Percentiles rank a stretch among this genome's conserved stretches.
phyloP scores from a whole-genome alignment of 2,329 filamentous ascomycete species.

The Rutstroemia sp. region DNA sequence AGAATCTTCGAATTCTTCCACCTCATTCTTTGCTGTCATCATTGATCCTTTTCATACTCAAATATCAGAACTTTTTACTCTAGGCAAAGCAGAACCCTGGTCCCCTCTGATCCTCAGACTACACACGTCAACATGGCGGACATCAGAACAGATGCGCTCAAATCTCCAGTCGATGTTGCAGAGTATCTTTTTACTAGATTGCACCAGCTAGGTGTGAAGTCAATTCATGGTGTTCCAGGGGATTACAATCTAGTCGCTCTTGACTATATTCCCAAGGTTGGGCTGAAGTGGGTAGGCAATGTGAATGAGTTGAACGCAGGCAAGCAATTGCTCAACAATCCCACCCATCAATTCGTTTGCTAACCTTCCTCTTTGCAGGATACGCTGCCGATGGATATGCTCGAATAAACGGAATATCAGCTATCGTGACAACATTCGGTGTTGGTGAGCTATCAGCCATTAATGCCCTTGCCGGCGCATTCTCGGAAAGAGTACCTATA shows the following conservation, averaged over 20 bases:
- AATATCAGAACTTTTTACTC: neutral
- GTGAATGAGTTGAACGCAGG: conserved; percentile 69
- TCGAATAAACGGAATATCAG: conserved; percentile 61
- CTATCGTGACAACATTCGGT: conserved; percentile 68
- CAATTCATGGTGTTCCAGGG: conserved; percentile 62
- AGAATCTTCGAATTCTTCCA: neutral
- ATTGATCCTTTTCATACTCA: neutral
- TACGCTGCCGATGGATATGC: conserved; percentile 79
- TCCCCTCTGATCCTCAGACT: neutral
- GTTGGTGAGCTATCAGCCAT: conserved; percentile 68
- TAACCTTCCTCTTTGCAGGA: conserved; percentile 34
- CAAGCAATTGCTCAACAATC: conserved; percentile 28
- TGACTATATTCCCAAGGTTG: conserved; percentile 54
- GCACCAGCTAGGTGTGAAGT: conserved; percentile 55
- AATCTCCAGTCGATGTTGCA: conserved; percentile 45
- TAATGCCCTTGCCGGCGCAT: conserved; percentile 68
- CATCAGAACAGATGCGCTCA: conserved; percentile 35
- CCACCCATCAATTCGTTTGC: neutral
- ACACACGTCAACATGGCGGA: conserved; percentile 27
- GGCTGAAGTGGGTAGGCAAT: conserved; percentile 59
- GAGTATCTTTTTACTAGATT: conserved; percentile 63
- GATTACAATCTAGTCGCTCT: conserved; percentile 67
- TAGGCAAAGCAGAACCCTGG: neutral
- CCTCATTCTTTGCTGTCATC: neutral
- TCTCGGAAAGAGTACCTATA: conserved; percentile 63